These are phyloP conservation scores for Trypanosoma mega DNA, from an alignment of 208 protist genomes.

Conservation along the genomic window DNA sequence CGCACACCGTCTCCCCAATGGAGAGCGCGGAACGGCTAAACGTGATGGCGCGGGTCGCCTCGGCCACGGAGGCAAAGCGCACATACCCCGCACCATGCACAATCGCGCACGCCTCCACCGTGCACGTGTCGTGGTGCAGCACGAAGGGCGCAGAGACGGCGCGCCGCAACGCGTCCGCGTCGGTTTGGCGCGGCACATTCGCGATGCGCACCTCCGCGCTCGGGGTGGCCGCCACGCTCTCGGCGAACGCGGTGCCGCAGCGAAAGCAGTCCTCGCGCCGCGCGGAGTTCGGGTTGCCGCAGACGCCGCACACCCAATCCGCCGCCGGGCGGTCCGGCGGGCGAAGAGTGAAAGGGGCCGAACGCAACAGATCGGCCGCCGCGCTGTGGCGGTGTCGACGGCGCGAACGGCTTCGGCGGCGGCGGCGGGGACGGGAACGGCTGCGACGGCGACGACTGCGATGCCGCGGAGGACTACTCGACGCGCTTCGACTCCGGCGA, in stretches of 20 bases:
- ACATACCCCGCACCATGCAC: slow-evolving; percentile 27
- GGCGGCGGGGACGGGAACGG: slow-evolving; percentile 4
- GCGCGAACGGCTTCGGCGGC: slow-evolving; percentile 5
- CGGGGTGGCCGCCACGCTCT: slow-evolving; percentile 39
- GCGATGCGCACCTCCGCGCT: slow-evolving; percentile 47
- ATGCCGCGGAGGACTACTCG: slow-evolving; percentile 1
- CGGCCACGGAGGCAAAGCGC: slow-evolving; percentile 40
- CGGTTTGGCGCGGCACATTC: slow-evolving; percentile 20
- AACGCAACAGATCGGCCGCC: slow-evolving; percentile 3
- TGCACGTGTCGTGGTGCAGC: slow-evolving; percentile 16
- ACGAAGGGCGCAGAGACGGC: slow-evolving; percentile 20
- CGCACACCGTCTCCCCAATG: slow-evolving; percentile 26
- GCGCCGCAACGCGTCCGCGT: slow-evolving; percentile 25
- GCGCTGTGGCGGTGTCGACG: background rate
- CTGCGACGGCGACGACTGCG: slow-evolving; percentile 8
- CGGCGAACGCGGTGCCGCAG: slow-evolving; percentile 46
- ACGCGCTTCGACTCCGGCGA: slow-evolving; percentile 19
- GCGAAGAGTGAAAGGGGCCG: background rate
- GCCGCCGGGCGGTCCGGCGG: slow-evolving; percentile 24
- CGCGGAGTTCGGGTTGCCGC: slow-evolving; percentile 79
- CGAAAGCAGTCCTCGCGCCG: slow-evolving; percentile 66
- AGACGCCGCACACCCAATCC: slow-evolving; percentile 85
- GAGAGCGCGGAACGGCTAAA: slow-evolving; percentile 41
- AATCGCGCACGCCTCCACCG: background rate
- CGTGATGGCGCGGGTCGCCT: slow-evolving; percentile 53